These are phyloP conservation scores for Agrocybe chaxingu DNA, from an alignment of 768 basidiomycete species.

Conservation along the genomic window DNA sequence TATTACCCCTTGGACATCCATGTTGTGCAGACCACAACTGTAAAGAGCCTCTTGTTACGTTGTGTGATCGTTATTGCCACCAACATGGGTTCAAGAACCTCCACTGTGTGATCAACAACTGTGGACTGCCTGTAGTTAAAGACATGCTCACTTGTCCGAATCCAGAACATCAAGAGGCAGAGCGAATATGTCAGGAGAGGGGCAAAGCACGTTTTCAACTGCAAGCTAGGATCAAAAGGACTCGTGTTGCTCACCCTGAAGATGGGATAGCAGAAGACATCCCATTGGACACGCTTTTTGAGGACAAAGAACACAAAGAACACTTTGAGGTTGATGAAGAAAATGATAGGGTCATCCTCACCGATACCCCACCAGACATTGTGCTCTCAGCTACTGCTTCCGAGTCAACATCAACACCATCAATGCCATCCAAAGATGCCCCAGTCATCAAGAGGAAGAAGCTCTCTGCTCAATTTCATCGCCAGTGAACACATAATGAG, in stretches of 20 bases:
- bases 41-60: not conserved
- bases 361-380: no score
- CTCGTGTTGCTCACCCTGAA: conserved; percentile 6
- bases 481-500: conserved; percentile 25
- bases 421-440: no score
- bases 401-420: no score
- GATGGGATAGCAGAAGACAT: not conserved
- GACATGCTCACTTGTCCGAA: conserved; percentile 2
- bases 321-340: not conserved
- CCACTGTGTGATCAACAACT: conserved; percentile 5
- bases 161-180: conserved; percentile 6
- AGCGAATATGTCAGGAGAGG: conserved; percentile 1
- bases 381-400: no score
- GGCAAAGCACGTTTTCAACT: conserved; percentile 8
- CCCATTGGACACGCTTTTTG: not conserved
- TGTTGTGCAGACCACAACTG: conserved; percentile 11
- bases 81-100: not conserved
- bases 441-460: not conserved
- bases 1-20: conserved; percentile 6
- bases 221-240: not conserved
- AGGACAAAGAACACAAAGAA: not conserved
- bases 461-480: conserved; percentile 20
- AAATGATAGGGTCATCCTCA: not conserved
- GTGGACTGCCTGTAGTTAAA: not conserved
- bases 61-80: conserved; percentile 4